Conservation (phyloP, 176 grass and related monocot genomes). For the Rhynchospora tenuis region DNA sequence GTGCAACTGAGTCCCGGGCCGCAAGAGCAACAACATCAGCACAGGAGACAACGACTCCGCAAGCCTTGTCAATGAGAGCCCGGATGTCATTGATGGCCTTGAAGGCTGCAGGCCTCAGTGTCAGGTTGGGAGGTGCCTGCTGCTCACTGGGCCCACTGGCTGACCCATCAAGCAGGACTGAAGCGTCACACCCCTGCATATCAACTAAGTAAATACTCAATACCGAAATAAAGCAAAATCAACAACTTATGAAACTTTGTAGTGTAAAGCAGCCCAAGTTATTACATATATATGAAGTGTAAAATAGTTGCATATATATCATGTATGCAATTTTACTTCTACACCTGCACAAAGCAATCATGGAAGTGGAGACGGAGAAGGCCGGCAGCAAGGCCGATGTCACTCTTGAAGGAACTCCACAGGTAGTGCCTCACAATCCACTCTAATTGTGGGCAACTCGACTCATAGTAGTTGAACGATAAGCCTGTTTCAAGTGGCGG, state of each 20-base stretch:
- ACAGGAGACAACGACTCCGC: slow-evolving; percentile 62
- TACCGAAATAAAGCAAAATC: background rate
- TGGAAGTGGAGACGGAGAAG: slow-evolving; percentile 77
- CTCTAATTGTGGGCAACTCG: slow-evolving; percentile 42
- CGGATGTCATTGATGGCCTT: slow-evolving; percentile 65
- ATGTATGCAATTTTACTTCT: background rate
- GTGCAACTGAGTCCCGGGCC: slow-evolving; percentile 44
- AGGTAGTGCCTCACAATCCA: slow-evolving; percentile 27
- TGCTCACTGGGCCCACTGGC: slow-evolving; percentile 41
- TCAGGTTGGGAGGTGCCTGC: slow-evolving; percentile 18
- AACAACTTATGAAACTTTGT: background rate
- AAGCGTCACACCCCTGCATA: slow-evolving; percentile 68
- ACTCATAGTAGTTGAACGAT: slow-evolving; percentile 48
- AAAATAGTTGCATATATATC: background rate
- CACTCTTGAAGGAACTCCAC: background rate
- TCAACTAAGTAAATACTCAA: background rate
- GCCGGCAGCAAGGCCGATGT: slow-evolving; percentile 53
- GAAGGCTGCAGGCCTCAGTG: slow-evolving; percentile 49
- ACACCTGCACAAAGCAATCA: slow-evolving; percentile 74
- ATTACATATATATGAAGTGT: background rate
- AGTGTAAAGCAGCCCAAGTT: background rate
- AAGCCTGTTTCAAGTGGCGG: slow-evolving; percentile 42
- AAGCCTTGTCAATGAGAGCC: slow-evolving; percentile 19
- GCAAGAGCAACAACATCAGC: slow-evolving; percentile 54
- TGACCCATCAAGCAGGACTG: slow-evolving; percentile 33